Evolutionary conservation across 768 basidiomycete species (phyloP), one percentile per base, ranked within the genome.

Genomic region (Sutorius australiensis): DNA sequence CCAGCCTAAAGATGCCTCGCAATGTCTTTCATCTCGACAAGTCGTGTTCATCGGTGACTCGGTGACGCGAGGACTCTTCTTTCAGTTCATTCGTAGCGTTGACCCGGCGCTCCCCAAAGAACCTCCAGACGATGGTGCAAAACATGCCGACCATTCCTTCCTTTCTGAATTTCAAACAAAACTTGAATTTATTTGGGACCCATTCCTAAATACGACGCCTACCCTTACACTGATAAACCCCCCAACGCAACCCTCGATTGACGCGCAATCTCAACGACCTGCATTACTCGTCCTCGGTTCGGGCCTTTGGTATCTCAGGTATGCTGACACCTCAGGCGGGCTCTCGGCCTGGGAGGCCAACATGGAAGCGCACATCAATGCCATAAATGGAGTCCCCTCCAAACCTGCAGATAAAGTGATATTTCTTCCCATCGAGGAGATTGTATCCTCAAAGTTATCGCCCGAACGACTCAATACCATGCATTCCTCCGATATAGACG

Each of bases 281-380:
- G 82, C 86, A 0, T 70, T 97, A 42, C 77, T 94, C 28, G 86
- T 95, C 10, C 67, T 97, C 14, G 93, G 93, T 10, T 84, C 88
- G 13, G 93, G 93, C 0, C 73, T 95, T 34, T 95, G 93, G 93
- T 92, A 92, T 67, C 79, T 97, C 40, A 83, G 90, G 21, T 84
- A 94, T 67, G 75, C 84, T 0, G 73, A 80, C 33, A 58, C 73
- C 16, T 88, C 89, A 1, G 89, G 91, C 21, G 90, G 90, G 4
- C 74, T 94, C 37, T 72, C 84, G 30, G 76, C 83, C 1, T 97
- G 92, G 90, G 87, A 89, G 61, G 75, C 76, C 24, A 86, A 79
- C 59, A 83, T 90, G 56, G 87, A 92, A 60, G 61, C 70, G 8
- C 75, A 84, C n/a, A 79, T 95, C 30, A 71, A 74, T 38, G 61